Base-by-base conservation (phyloP, 2,329 filamentous ascomycete genomes). In the Calycina herbarum region DNA sequence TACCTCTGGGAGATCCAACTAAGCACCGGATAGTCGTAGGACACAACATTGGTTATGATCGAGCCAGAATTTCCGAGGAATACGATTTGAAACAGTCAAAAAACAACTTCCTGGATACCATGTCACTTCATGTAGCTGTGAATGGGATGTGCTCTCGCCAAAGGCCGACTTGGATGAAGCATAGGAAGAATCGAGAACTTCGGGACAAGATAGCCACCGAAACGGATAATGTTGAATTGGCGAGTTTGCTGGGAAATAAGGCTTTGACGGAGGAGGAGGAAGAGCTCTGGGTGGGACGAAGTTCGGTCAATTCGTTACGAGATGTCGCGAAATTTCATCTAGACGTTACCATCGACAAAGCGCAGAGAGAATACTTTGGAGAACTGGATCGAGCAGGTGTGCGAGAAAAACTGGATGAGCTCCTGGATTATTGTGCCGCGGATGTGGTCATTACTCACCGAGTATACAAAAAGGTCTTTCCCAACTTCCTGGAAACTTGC, bases 71-170 rank as follows among this genome's bases (percentile, higher is more conserved):
- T 63, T 79, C 89, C 24, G 95, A 99, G 76, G 95, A 99, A 76
- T 99, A 99, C 76, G 85, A 89, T 73, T 78, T 98, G 51, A 82
- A 86, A 63, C 94, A 97, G 77, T 90, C 92, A 0, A 86, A 88
- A 48, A 98, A 93, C 71, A 90, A 87, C 56, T 99, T 97, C 76
- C 79, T 99, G 61, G 95, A 99, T 76, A 99, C 95, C 35, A 99
- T 99, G 95, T 98, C 94, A 1, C 81, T 99, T 24, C 95, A 99
- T 76, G 94, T 97, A 7, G 96, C 96, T 2, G 94, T 97, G 29
- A 99, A 99, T 76, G 95, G 95, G 68, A 99, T 99, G 95, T 99
- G 95, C 78, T 98, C 95, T 27, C 89, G 91, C 70, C 95, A 99
- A 77, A 86, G 95, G 60, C 95, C 96, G 8, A 97, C 92, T 0